These are phyloP conservation scores for Hypomontagnella submonticulosa DNA, from an alignment of 495 filamentous ascomycete species.

Conservation along the genomic window DNA sequence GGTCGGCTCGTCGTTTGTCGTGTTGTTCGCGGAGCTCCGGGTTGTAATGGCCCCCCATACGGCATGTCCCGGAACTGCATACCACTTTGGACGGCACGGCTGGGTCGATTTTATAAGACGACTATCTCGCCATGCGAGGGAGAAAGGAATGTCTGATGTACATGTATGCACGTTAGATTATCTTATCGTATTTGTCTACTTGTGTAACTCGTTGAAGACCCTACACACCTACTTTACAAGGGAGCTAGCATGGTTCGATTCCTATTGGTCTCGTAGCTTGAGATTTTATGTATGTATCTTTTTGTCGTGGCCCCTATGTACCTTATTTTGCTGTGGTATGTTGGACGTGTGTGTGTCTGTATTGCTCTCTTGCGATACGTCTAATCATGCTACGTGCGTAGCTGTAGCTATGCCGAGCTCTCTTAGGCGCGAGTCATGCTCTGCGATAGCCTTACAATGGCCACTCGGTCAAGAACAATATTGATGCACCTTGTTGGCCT, in stretches of 20 bases:
- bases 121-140: conserved; percentile 19
- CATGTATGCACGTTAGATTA: conserved; percentile 2
- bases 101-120: conserved; percentile 24
- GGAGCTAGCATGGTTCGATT: conserved; percentile 29
- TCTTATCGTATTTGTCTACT: conserved; percentile 1
- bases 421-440: conserved; percentile 17
- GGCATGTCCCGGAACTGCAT: conserved; percentile 31
- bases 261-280: conserved; percentile 30
- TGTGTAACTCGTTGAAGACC: conserved; percentile 19
- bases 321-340: neutral
- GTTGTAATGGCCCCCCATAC: conserved; percentile 1
- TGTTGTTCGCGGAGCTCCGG: conserved; percentile 33
- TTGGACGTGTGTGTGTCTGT: too few relatives aligned
- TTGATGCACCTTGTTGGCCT: conserved; percentile 16
- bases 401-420: conserved; percentile 3
- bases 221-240: conserved; percentile 23
- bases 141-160: neutral
- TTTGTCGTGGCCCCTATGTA: conserved; percentile 14
- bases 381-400: conserved; percentile 8
- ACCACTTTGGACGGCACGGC: conserved; percentile 9
- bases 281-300: conserved; percentile 1
- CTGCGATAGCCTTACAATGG: conserved; percentile 1
- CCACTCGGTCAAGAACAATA: conserved; percentile 5
- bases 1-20: neutral
- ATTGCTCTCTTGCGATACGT: neutral